These are phyloP conservation scores for Nemania serpens DNA, from an alignment of 2,329 filamentous ascomycete genomes.

Conservation along the genomic window DNA sequence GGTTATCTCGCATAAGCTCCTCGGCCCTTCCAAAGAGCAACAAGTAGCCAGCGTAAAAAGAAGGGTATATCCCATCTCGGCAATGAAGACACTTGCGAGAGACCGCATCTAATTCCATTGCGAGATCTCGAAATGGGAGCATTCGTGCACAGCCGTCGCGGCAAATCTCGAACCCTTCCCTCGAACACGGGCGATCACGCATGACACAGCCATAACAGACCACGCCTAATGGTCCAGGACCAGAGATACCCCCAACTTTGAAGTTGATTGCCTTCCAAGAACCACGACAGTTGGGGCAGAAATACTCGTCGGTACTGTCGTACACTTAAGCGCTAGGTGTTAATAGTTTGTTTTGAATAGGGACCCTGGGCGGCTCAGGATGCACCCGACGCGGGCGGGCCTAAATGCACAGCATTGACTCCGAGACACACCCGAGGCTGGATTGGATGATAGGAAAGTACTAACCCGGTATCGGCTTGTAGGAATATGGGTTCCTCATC, in stretches of 20 bases:
- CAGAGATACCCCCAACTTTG: neutral
- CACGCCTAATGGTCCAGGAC: neutral
- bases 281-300: neutral
- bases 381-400: too few relatives aligned
- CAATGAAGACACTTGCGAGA: neutral
- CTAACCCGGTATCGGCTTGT: neutral
- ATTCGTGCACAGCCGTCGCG: neutral
- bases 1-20: too few relatives aligned
- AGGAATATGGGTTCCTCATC: neutral
- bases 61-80: neutral
- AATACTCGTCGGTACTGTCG: neutral
- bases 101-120: neutral
- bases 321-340: neutral
- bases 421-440: too few relatives aligned
- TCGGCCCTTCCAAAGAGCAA: too few relatives aligned
- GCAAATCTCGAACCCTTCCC: neutral
- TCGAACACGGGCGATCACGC: neutral
- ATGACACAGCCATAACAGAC: neutral
- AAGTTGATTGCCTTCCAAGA: neutral
- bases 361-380: too few relatives aligned
- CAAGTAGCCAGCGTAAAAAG: neutral
- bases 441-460: neutral
- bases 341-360: neutral
- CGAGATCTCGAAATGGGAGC: neutral
- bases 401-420: too few relatives aligned